These are phyloP conservation scores for Epicoccum sorghinum DNA, from an alignment of 2,329 filamentous ascomycete genomes.

Conservation along the genomic window DNA sequence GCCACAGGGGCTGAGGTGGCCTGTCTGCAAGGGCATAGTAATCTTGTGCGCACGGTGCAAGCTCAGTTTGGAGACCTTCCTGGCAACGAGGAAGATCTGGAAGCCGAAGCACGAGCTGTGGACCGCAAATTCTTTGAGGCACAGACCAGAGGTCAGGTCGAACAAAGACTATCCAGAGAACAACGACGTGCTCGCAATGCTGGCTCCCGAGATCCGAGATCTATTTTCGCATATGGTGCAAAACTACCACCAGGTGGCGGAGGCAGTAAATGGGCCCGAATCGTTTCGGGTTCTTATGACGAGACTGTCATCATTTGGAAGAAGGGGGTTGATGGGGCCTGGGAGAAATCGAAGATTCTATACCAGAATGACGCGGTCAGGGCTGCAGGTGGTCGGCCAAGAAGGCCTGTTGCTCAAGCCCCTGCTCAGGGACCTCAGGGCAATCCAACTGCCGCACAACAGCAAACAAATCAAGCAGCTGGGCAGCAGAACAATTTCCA, in stretches of 20 bases:
- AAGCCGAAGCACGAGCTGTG: conserved; percentile 71
- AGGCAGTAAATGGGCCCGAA: conserved; percentile 87
- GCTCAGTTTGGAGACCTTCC: conserved; percentile 91
- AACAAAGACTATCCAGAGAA: conserved; percentile 37
- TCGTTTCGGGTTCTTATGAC: conserved; percentile 96
- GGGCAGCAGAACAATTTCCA: conserved; percentile 37
- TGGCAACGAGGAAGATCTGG: conserved; percentile 77
- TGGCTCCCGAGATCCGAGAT: conserved; percentile 74
- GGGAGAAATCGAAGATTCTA: conserved; percentile 78
- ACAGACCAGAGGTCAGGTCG: conserved; percentile 53
- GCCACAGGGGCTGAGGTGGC: conserved; percentile 87
- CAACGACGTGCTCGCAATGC: conserved; percentile 61
- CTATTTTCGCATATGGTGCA: conserved; percentile 80
- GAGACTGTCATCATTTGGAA: conserved; percentile 96
- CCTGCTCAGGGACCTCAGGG: conserved; percentile 21
- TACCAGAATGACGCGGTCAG: conserved; percentile 71
- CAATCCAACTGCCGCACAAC: conserved; percentile 22
- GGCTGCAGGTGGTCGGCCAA: conserved; percentile 54
- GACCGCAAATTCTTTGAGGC: conserved; percentile 75
- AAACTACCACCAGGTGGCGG: conserved; percentile 90
- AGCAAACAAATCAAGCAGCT: conserved; percentile 20
- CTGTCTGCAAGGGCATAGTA: conserved; percentile 79
- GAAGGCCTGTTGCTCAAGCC: conserved; percentile 33
- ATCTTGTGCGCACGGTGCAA: conserved; percentile 91
- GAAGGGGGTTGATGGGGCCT: conserved; percentile 80